Evolutionary conservation across 1,284 basidiomycete genomes (phyloP).

Genomic region (Leccinum cinnamomeum): DNA sequence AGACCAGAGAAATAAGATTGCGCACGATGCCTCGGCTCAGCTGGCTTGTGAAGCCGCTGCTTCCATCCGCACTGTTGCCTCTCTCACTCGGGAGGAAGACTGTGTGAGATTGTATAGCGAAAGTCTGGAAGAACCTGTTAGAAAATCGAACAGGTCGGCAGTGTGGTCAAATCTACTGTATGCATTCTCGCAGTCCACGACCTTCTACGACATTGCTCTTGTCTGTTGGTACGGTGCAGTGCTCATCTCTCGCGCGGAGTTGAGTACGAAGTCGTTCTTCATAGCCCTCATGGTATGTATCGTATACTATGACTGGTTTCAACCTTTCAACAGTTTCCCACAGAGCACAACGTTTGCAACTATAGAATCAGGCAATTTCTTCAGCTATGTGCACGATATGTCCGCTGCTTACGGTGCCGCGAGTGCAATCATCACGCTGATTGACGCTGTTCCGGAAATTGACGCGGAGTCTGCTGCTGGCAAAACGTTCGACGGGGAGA

Average conservation of each 20-base stretch:
- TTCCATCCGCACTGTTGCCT: conserved; percentile 91
- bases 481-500: conserved; percentile 51
- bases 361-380: conserved; percentile 83
- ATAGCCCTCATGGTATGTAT: conserved; percentile 73
- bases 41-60: conserved; percentile 91
- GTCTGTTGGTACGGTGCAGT: conserved; percentile 84
- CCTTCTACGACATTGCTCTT: conserved; percentile 82
- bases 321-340: not conserved
- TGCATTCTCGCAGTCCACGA: conserved; percentile 76
- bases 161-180: conserved; percentile 78
- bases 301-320: conserved; percentile 16
- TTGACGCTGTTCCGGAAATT: conserved; percentile 81
- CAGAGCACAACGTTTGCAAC: conserved; percentile 72
- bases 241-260: conserved; percentile 63
- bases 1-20: not conserved
- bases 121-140: conserved; percentile 73
- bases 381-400: conserved; percentile 92
- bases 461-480: conserved; percentile 81
- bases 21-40: conserved; percentile 71
- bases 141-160: conserved; percentile 62
- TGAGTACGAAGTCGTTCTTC: conserved; percentile 75
- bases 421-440: conserved; percentile 71
- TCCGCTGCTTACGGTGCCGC: conserved; percentile 84
- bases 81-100: conserved; percentile 84
- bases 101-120: conserved; percentile 72